A percentile compares a stretch with the other conserved stretches of the same genome.
Evolutionary conservation across 1,284 basidiomycete species (phyloP).

Genomic region (Cryptococcus sp.): DNA sequence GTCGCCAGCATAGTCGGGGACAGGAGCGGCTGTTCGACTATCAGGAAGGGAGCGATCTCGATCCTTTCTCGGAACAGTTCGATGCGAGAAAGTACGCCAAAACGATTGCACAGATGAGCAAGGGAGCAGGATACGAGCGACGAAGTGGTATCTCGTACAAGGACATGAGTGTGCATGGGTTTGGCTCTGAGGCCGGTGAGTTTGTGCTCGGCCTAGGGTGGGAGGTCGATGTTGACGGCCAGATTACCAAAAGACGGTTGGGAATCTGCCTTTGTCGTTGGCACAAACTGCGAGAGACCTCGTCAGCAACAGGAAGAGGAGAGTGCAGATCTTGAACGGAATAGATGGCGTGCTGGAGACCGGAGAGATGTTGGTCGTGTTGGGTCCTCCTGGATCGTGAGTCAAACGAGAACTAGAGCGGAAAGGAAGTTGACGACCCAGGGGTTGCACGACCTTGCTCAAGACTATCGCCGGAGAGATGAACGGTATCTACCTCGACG

Average conservation of each 20-base stretch:
- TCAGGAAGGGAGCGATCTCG: conserved; percentile 40
- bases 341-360: conserved; percentile 49
- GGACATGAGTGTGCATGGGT: conserved; percentile 50
- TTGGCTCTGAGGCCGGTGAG: conserved; percentile 46
- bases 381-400: conserved; percentile 57
- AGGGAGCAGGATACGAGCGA: conserved; percentile 36
- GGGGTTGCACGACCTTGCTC: conserved; percentile 58
- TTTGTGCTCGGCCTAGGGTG: background rate
- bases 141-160: conserved; percentile 49
- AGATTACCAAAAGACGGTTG: conserved; percentile 52
- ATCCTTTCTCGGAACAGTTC: conserved; percentile 49
- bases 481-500: conserved; percentile 49
- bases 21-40: conserved; percentile 28
- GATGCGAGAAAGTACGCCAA: conserved; percentile 47
- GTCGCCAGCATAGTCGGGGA: conserved; percentile 19
- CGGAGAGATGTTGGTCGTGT: conserved; percentile 55
- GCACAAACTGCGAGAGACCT: conserved; percentile 39
- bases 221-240: background rate
- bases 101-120: conserved; percentile 32
- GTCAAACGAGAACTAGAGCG: background rate
- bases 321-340: conserved; percentile 50
- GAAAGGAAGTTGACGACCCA: conserved; percentile 8
- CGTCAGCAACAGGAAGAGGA: conserved; percentile 41
- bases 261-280: conserved; percentile 45
- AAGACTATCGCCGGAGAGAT: conserved; percentile 55